A percentile compares a stretch with the other conserved stretches of the same genome.
Evolutionary conservation across 305 asterid genomes (phyloP).

Genomic region (Fraxinus baroniana): DNA sequence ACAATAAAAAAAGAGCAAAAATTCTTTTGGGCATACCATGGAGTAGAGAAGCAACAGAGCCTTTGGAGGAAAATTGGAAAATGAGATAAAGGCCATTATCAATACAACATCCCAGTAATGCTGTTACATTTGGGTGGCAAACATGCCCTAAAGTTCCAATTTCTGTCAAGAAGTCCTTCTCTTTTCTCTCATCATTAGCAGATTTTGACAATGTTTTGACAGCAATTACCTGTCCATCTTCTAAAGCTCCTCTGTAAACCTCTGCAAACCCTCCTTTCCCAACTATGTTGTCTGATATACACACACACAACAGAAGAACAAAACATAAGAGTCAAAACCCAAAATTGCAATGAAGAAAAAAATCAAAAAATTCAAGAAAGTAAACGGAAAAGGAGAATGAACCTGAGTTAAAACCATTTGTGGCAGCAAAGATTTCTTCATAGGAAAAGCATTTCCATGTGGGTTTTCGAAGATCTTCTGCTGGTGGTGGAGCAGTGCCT

Average conservation of each 20-base stretch:
- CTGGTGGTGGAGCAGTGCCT: slow-evolving; percentile 14
- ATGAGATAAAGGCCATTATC: slow-evolving; percentile 88
- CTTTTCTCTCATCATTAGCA: slow-evolving; percentile 78
- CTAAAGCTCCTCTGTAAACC: slow-evolving; percentile 81
- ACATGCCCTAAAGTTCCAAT: slow-evolving; percentile 89
- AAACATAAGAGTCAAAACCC: not conserved
- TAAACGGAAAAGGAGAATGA: not conserved
- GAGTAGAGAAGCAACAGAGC: slow-evolving; percentile 84
- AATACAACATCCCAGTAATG: slow-evolving; percentile 81
- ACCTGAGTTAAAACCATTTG: slow-evolving; percentile 78
- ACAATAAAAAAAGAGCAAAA: not conserved
- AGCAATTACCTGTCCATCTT: slow-evolving; percentile 77
- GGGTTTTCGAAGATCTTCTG: slow-evolving; percentile 48
- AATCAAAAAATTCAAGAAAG: not conserved
- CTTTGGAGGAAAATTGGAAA: slow-evolving; percentile 86
- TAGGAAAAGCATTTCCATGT: slow-evolving; percentile 86
- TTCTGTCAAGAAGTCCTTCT: slow-evolving; percentile 79
- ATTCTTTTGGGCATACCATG: slow-evolving; percentile 48
- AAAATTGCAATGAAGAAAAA: not conserved
- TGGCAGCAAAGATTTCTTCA: slow-evolving; percentile 71
- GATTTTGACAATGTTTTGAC: slow-evolving; percentile 69
- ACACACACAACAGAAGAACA: not conserved
- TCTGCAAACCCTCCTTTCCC: slow-evolving; percentile 99
- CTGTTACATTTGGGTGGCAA: slow-evolving; percentile 37
- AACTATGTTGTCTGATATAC: slow-evolving; percentile 52